phyloP scores from a whole-genome alignment of 1,284 basidiomycete species.

The Kalmanozyma brasiliensis region DNA sequence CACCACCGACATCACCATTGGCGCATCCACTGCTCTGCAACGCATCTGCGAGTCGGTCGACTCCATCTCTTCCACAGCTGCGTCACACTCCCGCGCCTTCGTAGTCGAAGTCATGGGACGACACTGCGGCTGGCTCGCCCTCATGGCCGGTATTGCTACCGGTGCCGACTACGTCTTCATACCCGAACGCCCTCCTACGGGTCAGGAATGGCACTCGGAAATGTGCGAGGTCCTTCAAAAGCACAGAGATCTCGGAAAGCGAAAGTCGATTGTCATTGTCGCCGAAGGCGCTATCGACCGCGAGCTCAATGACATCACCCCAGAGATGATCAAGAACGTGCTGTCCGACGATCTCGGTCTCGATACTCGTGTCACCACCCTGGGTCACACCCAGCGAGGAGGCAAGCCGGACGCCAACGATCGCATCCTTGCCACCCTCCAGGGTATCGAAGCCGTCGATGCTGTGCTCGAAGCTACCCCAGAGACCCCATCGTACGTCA shows the following conservation, averaged over 20 bases:
- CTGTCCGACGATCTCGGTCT: conserved; percentile 86
- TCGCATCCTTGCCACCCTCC: conserved; percentile 90
- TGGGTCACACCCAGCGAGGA: conserved; percentile 96
- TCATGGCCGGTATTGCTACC: conserved; percentile 90
- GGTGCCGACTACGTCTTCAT: conserved; percentile 98
- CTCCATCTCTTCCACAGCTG: conserved; percentile 95
- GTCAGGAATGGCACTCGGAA: conserved; percentile 85
- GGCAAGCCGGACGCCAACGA: conserved; percentile 92
- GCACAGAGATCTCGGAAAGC: conserved; percentile 91
- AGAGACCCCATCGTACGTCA: conserved; percentile 94
- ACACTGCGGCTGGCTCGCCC: conserved; percentile 96
- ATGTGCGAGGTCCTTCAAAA: conserved; percentile 90
- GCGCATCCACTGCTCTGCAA: conserved; percentile 91
- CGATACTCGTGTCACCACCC: conserved; percentile 96
- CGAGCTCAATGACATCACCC: conserved; percentile 86
- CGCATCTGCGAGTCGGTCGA: conserved; percentile 98
- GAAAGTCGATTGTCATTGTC: conserved; percentile 97
- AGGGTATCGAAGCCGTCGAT: conserved; percentile 92
- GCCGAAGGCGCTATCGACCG: conserved; percentile 93
- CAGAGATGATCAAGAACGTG: conserved; percentile 89
- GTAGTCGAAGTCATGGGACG: conserved; percentile 99
- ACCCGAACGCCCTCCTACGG: conserved; percentile 85
- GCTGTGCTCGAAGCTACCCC: conserved; percentile 89
- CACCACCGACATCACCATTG: conserved; percentile 95
- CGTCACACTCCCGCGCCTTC: conserved; percentile 95